Evolutionary conservation across 768 basidiomycete genomes (phyloP).

Genomic region (Hortiboletus flavorubellus): DNA sequence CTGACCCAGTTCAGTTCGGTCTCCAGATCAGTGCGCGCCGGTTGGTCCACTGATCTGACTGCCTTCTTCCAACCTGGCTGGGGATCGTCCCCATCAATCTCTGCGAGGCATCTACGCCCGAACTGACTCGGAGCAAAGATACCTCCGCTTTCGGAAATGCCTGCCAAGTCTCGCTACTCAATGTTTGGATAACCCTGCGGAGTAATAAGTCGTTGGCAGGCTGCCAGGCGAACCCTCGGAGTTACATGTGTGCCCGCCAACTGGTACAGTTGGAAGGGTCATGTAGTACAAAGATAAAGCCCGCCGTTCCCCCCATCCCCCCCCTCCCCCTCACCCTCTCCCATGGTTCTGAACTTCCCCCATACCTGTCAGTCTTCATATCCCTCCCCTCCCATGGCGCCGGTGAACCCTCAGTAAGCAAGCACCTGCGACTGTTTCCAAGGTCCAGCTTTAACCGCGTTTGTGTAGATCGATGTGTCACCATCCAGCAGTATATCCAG

Average conservation of each 20-base stretch:
- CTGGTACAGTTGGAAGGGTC: conserved; percentile 9
- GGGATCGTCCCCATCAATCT: background rate
- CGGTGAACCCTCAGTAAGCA: no score
- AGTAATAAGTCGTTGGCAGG: no score
- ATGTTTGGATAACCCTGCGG: background rate
- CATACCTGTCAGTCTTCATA: no score
- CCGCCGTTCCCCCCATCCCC: no score
- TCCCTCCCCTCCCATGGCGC: no score
- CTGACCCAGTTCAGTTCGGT: background rate
- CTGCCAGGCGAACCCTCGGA: no score
- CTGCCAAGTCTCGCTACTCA: background rate
- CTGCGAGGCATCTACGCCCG: background rate
- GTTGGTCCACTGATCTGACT: background rate
- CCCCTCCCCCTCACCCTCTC: no score
- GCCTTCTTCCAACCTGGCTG: background rate
- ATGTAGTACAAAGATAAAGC: background rate
- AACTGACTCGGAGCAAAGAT: background rate
- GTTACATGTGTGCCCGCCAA: background rate
- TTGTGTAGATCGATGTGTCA: background rate
- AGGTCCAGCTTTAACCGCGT: background rate
- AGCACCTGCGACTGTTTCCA: no score
- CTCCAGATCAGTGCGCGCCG: background rate
- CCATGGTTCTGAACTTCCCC: no score
- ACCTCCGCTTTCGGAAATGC: background rate
- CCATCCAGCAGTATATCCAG: background rate